Evolutionary conservation across 495 filamentous ascomycete genomes (phyloP), one percentile per base, ranked within the genome.

Genomic region (Glarea lozoyensis): DNA sequence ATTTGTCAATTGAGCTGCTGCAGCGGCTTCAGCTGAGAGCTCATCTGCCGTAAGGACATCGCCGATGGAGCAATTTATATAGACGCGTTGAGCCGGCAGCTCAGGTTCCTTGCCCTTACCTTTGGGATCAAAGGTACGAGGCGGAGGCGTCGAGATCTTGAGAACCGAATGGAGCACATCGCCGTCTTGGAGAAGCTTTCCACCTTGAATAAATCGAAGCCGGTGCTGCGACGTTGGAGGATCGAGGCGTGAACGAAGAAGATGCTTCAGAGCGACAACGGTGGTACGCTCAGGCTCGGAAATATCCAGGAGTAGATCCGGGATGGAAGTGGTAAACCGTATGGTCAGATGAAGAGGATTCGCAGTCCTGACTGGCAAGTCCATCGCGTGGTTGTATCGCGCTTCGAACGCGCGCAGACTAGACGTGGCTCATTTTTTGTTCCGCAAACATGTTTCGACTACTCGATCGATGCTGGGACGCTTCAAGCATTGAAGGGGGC

Each of bases 61-160:
- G 44, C 78, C 78, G 44, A 96, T 84, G 30, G 82, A 86, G 73
- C 90, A 96, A 69, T 94, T 88, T 38, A 94, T 79, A 64, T 92
- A 93, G 52, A 88, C 67, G 17, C 78, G 69, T 25, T 44, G 50
- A 53, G 21, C 59, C 48, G 24, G 56, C 11, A 70, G 68, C 11
- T 75, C 54, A 11, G 72, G 59, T 16, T 60, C 68, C 61, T 78
- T 83, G 55, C 69, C 76, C 54, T 75, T 82, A 42, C 58, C 66
- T 50, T 70, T 73, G 37, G 50, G 48, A 36, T 57, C 47, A 2
- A 43, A 47, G 7, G 37, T 23, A 21, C 55, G 59, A 0, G 70
- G 65, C 0, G 78, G 73, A 0, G 74, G 69, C 1, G 71, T 67
- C 1, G 72, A 75, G 16, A 82, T 60, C 36, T 77, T 75, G 10